A percentile compares a stretch with the other conserved stretches of the same genome.
These are phyloP conservation scores for Excoecaria agallocha DNA, from an alignment of 345 rosid species.

Conservation along the genomic window DNA sequence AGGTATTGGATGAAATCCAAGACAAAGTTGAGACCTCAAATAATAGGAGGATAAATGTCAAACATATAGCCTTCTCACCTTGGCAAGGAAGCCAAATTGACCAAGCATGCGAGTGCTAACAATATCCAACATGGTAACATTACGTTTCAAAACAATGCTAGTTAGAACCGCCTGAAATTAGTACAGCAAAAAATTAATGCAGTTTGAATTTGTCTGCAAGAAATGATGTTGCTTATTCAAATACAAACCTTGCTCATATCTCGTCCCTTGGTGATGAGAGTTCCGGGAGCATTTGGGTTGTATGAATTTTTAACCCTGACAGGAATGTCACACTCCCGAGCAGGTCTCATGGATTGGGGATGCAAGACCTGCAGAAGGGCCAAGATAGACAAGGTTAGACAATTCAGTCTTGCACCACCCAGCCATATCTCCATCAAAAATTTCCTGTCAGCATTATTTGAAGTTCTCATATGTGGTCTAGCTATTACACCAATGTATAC, in stretches of 20 bases:
- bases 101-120: slow-evolving; percentile 99
- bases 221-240: slow-evolving; percentile 14
- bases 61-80: slow-evolving; percentile 41
- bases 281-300: slow-evolving; percentile 94
- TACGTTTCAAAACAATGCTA: slow-evolving; percentile 94
- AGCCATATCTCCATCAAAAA: not conserved
- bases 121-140: slow-evolving; percentile 98
- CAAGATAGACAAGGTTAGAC: slow-evolving; percentile 2
- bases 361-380: slow-evolving; percentile 69
- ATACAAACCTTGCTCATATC: slow-evolving; percentile 87
- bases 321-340: slow-evolving; percentile 93
- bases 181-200: slow-evolving; percentile 18
- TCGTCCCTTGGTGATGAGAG: slow-evolving; percentile 79
- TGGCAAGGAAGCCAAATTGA: slow-evolving; percentile 95
- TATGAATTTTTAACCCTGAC: slow-evolving; percentile 99
- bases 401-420: not conserved
- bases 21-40: slow-evolving; percentile 4
- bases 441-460: no score
- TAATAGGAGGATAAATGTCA: slow-evolving; percentile 11
- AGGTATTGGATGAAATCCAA: slow-evolving; percentile 1
- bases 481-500: no score
- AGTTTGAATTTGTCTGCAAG: slow-evolving; percentile 2
- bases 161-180: slow-evolving; percentile 80
- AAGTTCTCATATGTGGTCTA: no score
- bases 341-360: slow-evolving; percentile 99